Evolutionary conservation across 2,329 filamentous ascomycete species (phyloP).

Genomic region (Trichoderma gracile): DNA sequence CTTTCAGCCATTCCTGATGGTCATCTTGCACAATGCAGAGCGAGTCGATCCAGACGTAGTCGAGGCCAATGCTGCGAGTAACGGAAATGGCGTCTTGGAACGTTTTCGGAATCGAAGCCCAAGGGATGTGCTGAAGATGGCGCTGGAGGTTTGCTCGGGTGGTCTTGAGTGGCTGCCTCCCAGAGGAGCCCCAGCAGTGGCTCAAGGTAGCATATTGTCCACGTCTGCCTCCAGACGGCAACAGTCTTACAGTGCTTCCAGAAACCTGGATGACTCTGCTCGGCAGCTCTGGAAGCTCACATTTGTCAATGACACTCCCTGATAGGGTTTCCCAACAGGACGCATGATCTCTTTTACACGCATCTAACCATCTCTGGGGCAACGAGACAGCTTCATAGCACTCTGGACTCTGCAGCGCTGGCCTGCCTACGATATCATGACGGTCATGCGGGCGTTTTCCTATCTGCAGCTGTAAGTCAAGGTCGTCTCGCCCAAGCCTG

Average conservation of each 20-base stretch:
- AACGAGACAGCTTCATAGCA: slow-evolving; percentile 18
- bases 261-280: slow-evolving; percentile 17
- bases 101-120: slow-evolving; percentile 25
- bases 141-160: slow-evolving; percentile 9
- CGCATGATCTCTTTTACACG: slow-evolving; percentile 18
- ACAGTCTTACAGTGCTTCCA: neutral
- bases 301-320: slow-evolving; percentile 14
- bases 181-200: slow-evolving; percentile 25
- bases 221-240: slow-evolving; percentile 4
- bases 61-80: slow-evolving; percentile 12
- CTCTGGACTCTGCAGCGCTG: slow-evolving; percentile 8
- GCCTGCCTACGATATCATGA: slow-evolving; percentile 24
- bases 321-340: slow-evolving; percentile 21
- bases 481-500: neutral
- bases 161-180: slow-evolving; percentile 23
- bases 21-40: slow-evolving; percentile 29
- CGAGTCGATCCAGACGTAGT: slow-evolving; percentile 29
- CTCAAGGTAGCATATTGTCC: slow-evolving; percentile 24
- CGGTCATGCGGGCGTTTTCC: neutral
- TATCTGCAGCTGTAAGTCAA: slow-evolving; percentile 10
- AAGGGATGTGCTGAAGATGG: slow-evolving; percentile 23
- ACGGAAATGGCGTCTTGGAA: slow-evolving; percentile 26
- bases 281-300: slow-evolving; percentile 12
- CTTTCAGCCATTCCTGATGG: slow-evolving; percentile 25
- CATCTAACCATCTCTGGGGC: slow-evolving; percentile 18